Conservation (phyloP, 345 rosid genomes). For the Eucalyptus curtisii region DNA sequence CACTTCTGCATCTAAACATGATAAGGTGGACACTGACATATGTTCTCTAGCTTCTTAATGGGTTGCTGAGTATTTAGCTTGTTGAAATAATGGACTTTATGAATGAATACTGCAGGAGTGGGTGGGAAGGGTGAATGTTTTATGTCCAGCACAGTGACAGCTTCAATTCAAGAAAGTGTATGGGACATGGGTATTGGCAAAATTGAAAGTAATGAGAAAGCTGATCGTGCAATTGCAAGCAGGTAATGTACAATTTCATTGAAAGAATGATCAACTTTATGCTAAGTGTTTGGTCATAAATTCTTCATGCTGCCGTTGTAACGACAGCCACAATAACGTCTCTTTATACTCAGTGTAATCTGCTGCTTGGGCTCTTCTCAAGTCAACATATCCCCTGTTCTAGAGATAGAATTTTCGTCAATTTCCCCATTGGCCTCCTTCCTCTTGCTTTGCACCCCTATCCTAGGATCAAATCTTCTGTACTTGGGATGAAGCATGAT, state of each 20-base stretch:
- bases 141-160: too few species aligned
- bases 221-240: conserved; percentile 21
- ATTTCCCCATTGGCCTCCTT: neutral
- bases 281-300: neutral
- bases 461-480: neutral
- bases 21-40: too few species aligned
- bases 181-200: too few species aligned
- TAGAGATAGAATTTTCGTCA: neutral
- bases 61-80: neutral
- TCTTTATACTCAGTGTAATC: neutral
- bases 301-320: neutral
- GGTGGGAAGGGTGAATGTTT: neutral
- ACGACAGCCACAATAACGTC: neutral
- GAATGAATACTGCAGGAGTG: neutral
- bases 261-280: neutral
- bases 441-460: neutral
- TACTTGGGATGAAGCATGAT: neutral
- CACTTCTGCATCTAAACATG: too few species aligned
- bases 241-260: conserved; percentile 19
- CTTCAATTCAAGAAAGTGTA: too few species aligned
- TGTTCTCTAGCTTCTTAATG: neutral
- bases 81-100: neutral
- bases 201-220: neutral
- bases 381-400: too few species aligned
- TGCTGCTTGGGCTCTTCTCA: neutral